These are phyloP conservation scores for Fonsecaea multimorphosa DNA, from an alignment of 2,329 filamentous ascomycete species.

Conservation along the genomic window DNA sequence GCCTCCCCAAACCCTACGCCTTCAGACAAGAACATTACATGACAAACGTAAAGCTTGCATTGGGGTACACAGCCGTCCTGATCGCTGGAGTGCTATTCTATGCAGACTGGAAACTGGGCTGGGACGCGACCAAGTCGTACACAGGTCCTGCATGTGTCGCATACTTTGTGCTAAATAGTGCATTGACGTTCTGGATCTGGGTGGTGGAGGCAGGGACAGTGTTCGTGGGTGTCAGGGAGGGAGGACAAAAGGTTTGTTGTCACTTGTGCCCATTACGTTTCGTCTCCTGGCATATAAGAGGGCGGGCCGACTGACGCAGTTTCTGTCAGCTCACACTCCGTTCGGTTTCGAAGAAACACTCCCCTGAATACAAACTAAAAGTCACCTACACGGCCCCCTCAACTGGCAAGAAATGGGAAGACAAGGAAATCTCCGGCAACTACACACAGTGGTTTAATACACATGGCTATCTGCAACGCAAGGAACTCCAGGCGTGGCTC, in stretches of 20 bases:
- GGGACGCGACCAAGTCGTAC: slow-evolving; percentile 81
- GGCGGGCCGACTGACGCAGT: background rate
- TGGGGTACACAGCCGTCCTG: slow-evolving; percentile 82
- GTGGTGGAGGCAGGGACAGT: slow-evolving; percentile 80
- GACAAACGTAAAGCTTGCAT: slow-evolving; percentile 77
- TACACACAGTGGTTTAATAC: slow-evolving; percentile 66
- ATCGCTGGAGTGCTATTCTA: slow-evolving; percentile 84
- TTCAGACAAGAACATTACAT: slow-evolving; percentile 83
- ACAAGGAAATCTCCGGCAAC: slow-evolving; percentile 60
- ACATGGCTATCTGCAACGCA: slow-evolving; percentile 65
- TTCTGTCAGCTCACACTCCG: slow-evolving; percentile 70
- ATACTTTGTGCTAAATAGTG: slow-evolving; percentile 79
- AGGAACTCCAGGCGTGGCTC: slow-evolving; percentile 68
- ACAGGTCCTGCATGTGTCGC: slow-evolving; percentile 77
- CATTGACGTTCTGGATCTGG: slow-evolving; percentile 83
- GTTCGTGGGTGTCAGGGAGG: slow-evolving; percentile 75
- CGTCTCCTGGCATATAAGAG: background rate
- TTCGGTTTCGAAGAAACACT: slow-evolving; percentile 76
- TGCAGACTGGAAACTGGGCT: slow-evolving; percentile 90
- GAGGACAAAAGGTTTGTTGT: slow-evolving; percentile 66
- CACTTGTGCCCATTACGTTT: background rate
- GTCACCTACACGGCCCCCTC: slow-evolving; percentile 57
- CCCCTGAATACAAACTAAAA: slow-evolving; percentile 78
- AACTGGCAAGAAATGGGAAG: slow-evolving; percentile 48
- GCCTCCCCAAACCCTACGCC: slow-evolving; percentile 64